Evolutionary conservation across 1,284 basidiomycete species (phyloP).

Genomic region (Coniophora puteana): DNA sequence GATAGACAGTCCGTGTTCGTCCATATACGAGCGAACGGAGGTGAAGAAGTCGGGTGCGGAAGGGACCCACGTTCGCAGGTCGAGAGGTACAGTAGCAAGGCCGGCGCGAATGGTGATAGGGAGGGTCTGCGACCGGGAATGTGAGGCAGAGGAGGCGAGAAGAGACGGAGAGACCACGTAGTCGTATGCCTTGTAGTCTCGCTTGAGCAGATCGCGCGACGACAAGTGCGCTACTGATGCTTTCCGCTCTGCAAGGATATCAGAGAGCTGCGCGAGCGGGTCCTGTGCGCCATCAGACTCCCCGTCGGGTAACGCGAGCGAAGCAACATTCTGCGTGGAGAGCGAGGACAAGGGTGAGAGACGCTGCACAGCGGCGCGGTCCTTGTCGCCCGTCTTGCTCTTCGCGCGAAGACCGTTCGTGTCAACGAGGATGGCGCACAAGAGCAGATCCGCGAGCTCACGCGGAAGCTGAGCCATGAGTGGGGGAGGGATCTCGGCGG

Average conservation of each 20-base stretch:
- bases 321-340: conserved; percentile 18
- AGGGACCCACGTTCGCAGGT: conserved; percentile 51
- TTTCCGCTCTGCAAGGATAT: conserved; percentile 61
- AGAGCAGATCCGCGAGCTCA: conserved; percentile 75
- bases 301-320: conserved; percentile 19
- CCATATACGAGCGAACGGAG: conserved; percentile 59
- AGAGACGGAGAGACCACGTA: conserved; percentile 37
- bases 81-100: conserved; percentile 75
- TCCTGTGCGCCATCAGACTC: no score
- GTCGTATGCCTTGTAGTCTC: conserved; percentile 92
- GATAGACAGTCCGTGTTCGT: conserved; percentile 56
- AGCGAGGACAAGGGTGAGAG: conserved; percentile 50
- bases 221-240: conserved; percentile 63
- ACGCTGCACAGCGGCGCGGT: conserved; percentile 57
- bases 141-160: conserved; percentile 32
- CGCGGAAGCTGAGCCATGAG: conserved; percentile 41
- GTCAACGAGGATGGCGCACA: conserved; percentile 81
- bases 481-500: conserved; percentile 30
- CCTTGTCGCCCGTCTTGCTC: conserved; percentile 70
- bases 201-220: conserved; percentile 74
- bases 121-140: no score
- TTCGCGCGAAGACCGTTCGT: conserved; percentile 74
- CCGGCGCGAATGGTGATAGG: conserved; percentile 45
- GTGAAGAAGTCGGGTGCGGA: conserved; percentile 28
- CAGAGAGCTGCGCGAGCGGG: conserved; percentile 49